Base-by-base conservation (phyloP, 768 basidiomycete species). In the Pholiota molesta region DNA sequence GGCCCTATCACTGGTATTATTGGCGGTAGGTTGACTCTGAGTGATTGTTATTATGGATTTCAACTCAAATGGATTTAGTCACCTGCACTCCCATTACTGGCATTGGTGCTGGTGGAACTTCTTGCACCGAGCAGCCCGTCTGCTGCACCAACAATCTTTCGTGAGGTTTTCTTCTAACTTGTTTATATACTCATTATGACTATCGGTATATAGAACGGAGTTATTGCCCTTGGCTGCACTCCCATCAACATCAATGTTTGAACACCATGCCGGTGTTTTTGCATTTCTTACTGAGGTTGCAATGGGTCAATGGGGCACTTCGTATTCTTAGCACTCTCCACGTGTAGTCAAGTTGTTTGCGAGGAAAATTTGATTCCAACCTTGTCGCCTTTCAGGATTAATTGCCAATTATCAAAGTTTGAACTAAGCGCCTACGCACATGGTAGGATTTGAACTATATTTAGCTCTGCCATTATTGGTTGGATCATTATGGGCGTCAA, bases 131-230 rank as follows among this genome's bases (percentile, higher is more conserved):
- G 21, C 72, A 77, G 59, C 68, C 75, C 14, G 74, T 77, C 5
- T 78, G 77, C 72, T 79, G 78, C 73, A 61, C 69, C 47, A 68
- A 74, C 62, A 77, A 76, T 69, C 45, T 61, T 75, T 75, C 67
- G 78, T 79, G 61, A 69, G 77, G 69, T 47, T 37, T 57, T 31
- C 31, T 31, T 31, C 54, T 10, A 54, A 2, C 29, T 63, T 16
- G 21, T 10, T 45, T 23, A 2, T 55, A 3, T 19, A 2, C 17
- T 23, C 21, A 17, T 14, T 37, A 35, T 40, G 54, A 23, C 40
- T 33, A 23, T 33, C 26, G 57, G 14, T 57, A 6, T 42, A 10
- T 55, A 77, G 78, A 69, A 70, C 52, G 77, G 78, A 21, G 40
- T 78, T 56, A 68, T 79, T 42, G 69, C 62, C 42, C 29, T 75